Base-by-base conservation (phyloP, 2,329 filamentous ascomycete species). In the Helminthosporium solani region DNA sequence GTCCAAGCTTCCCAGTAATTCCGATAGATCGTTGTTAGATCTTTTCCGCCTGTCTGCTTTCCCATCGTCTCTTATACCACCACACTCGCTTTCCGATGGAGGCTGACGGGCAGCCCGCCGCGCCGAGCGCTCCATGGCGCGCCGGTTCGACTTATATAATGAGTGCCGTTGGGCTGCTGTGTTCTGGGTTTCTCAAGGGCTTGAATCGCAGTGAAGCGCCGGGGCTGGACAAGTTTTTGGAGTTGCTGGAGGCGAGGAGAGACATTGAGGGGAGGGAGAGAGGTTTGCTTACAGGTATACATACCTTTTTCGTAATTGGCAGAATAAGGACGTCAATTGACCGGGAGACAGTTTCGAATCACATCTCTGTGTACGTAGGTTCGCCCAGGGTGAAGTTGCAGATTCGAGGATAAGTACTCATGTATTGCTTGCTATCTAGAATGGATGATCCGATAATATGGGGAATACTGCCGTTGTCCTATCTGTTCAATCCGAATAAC, bases 381-480 rank as follows among this genome's bases (percentile, higher is more conserved):
- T 67, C 46, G 45, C 50, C 49, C 34, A 23, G 21, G 4, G 20
- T 41, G 38, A 33, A 35, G 43, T 35, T 16, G 33, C 33, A 38
- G 20, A 31, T 33, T 14, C 23, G 12, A 43, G 52, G 44, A 46
- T 50, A 41, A 41, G 57, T 56, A 38, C 54, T 51, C 30, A 47
- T 46, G 18, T 50, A 5, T 25, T 44, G 52, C 30, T 25, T 44
- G 31, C 37, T 38, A 36, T 54, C 54, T 68, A 96, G 92, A 48
- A 75, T 97, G 59, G 94, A 99, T 72, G 94, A 99, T 73, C 94
- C 94, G 20, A 73, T 97, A 47, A 84, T 96, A 58, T 99, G 92
- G 92, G 94, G 92, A 15, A 82, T 90, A 28, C 75, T 99, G 3
- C 94, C 94, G 1, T 70, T 88, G 36, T 78, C 80, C 40, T 89